Evolutionary conservation across 768 basidiomycete species (phyloP), one percentile per base, ranked within the genome.

Genomic region (Lanmaoa pseudosensibilis): DNA sequence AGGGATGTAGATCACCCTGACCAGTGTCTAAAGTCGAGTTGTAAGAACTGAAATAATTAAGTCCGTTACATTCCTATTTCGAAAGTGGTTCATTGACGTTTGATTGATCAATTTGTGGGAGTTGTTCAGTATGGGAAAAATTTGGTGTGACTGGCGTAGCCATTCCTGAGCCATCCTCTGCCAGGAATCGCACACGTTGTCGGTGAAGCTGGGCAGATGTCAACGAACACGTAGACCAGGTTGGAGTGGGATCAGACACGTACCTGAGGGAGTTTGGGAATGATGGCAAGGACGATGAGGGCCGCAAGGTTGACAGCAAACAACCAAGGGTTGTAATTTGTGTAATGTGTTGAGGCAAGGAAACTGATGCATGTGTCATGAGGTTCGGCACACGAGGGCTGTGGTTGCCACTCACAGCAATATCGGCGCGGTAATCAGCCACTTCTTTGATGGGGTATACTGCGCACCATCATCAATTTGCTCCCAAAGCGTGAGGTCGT

Each of bases 401-500:
- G 44, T 46, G 37, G 53, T 9, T 2, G 16, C 45, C 9, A 77
- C 93, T 69, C 65, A 98, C 97, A 99, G 78, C 37, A 81, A 80
- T 61, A 98, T 87, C 0, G 97, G 97, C 9, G 94, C 86, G 51
- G 83, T 85, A 57, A 97, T 82, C 30, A 99, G 78, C 93, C 94
- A 98, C 71, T 99, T 99, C 78, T 93, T 97, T 6, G 97, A 88
- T 1, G 97, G 97, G 6, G 97, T 99, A 74, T 98, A 97, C 67
- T 98, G 97, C 1, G 95, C 97, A 38, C 97, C 97, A 48, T 92
- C 90, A 73, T 99, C 97, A 48, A 99, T 99, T 79, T 99, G 97
- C 69, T 99, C 97, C 97, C 97, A 99, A 32, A 99, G 78, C 0
- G 97, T 98, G 46, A 98, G 82, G 65, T 98, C 93, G 71, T 98